These are phyloP conservation scores for Podosphaera xanthii DNA, from an alignment of 2,329 filamentous ascomycete genomes.

Conservation along the genomic window DNA sequence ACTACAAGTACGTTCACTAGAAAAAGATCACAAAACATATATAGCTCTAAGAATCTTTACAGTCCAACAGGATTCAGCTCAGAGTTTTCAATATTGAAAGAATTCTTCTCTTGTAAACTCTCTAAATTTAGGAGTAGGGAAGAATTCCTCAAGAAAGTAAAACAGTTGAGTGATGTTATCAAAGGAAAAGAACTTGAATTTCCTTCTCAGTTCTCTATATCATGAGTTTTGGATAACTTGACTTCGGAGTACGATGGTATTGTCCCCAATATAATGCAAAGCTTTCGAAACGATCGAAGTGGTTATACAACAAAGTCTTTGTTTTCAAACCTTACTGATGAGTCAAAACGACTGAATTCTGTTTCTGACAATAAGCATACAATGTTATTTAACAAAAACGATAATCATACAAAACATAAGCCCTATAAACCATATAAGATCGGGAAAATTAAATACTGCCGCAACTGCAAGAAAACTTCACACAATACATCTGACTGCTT, in stretches of 20 bases:
- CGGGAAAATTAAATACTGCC: background rate
- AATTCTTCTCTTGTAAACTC: background rate
- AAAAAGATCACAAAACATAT: background rate
- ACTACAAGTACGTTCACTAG: background rate
- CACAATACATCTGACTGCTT: background rate
- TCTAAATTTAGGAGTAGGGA: background rate
- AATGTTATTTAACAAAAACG: background rate
- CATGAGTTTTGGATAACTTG: background rate
- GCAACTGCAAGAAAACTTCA: background rate
- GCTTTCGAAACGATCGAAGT: background rate
- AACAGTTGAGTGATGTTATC: background rate
- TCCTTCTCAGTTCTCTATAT: background rate
- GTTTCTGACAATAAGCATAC: background rate
- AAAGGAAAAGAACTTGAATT: background rate
- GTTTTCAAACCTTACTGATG: background rate
- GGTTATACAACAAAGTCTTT: background rate
- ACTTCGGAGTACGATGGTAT: background rate
- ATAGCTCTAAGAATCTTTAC: background rate
- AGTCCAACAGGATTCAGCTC: background rate
- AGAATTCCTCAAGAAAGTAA: background rate
- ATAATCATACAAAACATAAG: background rate
- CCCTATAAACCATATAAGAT: background rate
- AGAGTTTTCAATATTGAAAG: background rate
- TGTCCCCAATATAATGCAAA: background rate
- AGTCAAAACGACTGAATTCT: background rate